Conservation (phyloP, 2,329 filamentous ascomycete genomes). For the Coniella lustricola region DNA sequence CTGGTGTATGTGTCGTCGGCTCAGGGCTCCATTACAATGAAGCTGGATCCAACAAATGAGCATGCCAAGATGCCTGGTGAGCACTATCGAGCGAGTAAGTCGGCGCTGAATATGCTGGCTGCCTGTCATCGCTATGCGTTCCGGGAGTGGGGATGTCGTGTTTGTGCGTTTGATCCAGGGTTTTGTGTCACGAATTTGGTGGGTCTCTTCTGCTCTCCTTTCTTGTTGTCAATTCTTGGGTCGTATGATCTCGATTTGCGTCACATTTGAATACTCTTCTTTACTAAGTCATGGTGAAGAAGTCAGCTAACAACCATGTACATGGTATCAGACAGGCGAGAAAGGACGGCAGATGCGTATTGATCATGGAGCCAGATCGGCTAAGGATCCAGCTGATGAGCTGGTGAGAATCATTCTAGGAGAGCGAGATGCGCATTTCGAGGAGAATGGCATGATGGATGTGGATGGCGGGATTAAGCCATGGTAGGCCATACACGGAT, state of each 20-base stretch:
- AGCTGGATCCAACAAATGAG: conserved; percentile 19
- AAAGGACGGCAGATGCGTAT: conserved; percentile 21
- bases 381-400: conserved; percentile 22
- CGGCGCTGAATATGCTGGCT: conserved; percentile 31
- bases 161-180: conserved; percentile 28
- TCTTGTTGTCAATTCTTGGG: background rate
- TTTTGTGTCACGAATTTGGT: conserved; percentile 26
- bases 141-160: conserved; percentile 25
- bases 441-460: conserved; percentile 18
- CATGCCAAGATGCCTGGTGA: conserved; percentile 18
- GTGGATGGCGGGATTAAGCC: background rate
- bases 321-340: conserved; percentile 20
- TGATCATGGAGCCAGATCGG: conserved; percentile 21
- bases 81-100: conserved; percentile 29
- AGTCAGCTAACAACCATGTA: background rate
- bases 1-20: conserved; percentile 28
- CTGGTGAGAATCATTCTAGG: conserved; percentile 24
- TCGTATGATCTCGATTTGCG: background rate
- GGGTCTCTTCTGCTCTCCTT: background rate
- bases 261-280: too few relatives aligned
- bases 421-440: conserved; percentile 23
- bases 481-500: background rate
- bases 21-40: conserved; percentile 25
- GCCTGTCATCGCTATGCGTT: conserved; percentile 24
- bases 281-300: too few relatives aligned